phyloP scores from a whole-genome alignment of 1,284 basidiomycete genomes.

The Peniophora sp. region DNA sequence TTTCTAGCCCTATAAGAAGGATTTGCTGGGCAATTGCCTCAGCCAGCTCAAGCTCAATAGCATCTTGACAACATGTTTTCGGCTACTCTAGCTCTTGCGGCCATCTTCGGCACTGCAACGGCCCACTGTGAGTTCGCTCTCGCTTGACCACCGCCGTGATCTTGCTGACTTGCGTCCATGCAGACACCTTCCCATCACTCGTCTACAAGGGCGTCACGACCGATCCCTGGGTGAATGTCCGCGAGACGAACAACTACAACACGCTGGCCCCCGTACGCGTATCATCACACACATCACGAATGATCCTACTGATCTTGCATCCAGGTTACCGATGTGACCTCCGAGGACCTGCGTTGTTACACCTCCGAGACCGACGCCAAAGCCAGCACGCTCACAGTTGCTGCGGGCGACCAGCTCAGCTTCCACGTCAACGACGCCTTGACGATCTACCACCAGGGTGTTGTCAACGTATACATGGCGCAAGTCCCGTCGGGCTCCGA shows the following conservation, averaged over 20 bases:
- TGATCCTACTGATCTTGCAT: background rate
- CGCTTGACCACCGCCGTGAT: background rate
- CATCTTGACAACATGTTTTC: no score
- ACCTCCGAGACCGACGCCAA: slow-evolving; percentile 23
- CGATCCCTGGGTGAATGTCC: slow-evolving; percentile 31
- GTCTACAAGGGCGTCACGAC: slow-evolving; percentile 28
- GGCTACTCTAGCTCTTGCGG: background rate
- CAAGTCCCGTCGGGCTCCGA: slow-evolving; percentile 17
- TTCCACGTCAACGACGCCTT: slow-evolving; percentile 13
- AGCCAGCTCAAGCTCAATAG: no score
- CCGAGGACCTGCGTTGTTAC: slow-evolving; percentile 35
- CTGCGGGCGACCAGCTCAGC: slow-evolving; percentile 22
- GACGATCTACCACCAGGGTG: slow-evolving; percentile 21
- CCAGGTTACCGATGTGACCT: slow-evolving; percentile 23
- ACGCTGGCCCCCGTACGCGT: slow-evolving; percentile 26
- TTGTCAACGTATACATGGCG: slow-evolving; percentile 22
- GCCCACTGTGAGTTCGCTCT: background rate
- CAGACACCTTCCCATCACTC: slow-evolving; percentile 35
- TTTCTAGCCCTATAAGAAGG: background rate
- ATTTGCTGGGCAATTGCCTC: background rate
- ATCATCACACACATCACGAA: background rate
- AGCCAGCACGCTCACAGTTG: slow-evolving; percentile 19
- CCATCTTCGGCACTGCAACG: background rate
- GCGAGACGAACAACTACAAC: slow-evolving; percentile 37
- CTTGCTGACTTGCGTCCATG: background rate